phyloP scores from a whole-genome alignment of 768 basidiomycete genomes.

The Mycena latifolia region DNA sequence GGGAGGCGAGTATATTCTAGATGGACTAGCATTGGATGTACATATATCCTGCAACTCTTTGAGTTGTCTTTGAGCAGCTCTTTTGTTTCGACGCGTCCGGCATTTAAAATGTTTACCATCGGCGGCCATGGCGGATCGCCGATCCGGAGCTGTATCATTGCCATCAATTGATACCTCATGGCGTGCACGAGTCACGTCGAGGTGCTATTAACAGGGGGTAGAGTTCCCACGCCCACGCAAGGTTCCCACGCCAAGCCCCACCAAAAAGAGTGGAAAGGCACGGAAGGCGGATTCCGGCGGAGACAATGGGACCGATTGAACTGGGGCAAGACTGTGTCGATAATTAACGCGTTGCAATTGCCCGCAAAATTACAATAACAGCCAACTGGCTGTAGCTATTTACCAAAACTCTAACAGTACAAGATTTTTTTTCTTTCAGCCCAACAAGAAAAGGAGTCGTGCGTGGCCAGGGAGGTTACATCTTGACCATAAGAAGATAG shows the following conservation, averaged over 20 bases:
- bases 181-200: too few species aligned
- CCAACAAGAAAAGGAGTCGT: not conserved
- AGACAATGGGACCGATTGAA: too few species aligned
- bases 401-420: conserved; percentile 9
- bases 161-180: not conserved
- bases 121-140: too few species aligned
- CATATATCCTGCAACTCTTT: not conserved
- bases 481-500: conserved; percentile 70
- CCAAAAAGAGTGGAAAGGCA: too few species aligned
- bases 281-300: too few species aligned
- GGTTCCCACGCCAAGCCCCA: too few species aligned
- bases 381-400: conserved; percentile 24
- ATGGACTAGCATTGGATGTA: not conserved
- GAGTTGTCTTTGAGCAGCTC: too few species aligned
- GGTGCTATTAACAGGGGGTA: conserved; percentile 25
- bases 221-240: not conserved
- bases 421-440: conserved; percentile 7
- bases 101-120: too few species aligned
- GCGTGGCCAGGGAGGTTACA: conserved; percentile 39
- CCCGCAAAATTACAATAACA: conserved; percentile 30
- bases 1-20: conserved; percentile 26
- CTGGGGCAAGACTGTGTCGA: too few species aligned
- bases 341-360: conserved; percentile 36
- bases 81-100: too few species aligned
- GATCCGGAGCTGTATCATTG: not conserved